Conservation (phyloP, 495 filamentous ascomycete species). For the Aspergillus indologenus region DNA sequence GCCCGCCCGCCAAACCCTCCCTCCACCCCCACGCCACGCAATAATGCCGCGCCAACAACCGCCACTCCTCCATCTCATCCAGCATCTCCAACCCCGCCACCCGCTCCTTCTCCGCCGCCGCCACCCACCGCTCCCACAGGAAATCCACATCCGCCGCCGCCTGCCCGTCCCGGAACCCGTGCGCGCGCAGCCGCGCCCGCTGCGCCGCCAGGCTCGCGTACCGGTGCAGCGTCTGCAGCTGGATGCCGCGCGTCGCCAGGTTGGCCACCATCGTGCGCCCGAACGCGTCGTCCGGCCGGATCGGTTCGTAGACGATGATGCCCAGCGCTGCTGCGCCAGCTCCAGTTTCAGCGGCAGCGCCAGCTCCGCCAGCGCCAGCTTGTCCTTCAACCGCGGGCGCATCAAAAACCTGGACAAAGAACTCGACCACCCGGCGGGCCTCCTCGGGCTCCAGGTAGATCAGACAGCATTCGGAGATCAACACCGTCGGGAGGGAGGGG, state of each 20-base stretch:
- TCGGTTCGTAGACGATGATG: constrained; percentile 84
- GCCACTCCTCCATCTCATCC: constrained; percentile 96
- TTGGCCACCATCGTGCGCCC: constrained; percentile 89
- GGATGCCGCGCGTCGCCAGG: constrained; percentile 77
- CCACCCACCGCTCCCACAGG: constrained; percentile 75
- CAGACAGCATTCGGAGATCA: constrained; percentile 92
- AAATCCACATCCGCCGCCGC: constrained; percentile 66
- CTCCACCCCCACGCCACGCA: constrained; percentile 84
- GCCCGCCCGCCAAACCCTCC: constrained; percentile 26
- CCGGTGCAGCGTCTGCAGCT: constrained; percentile 73
- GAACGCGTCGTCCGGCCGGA: constrained; percentile 78
- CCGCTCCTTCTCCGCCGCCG: constrained; percentile 69
- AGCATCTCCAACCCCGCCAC: constrained; percentile 78
- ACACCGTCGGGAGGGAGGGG: constrained; percentile 64
- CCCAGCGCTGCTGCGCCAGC: constrained; percentile 43
- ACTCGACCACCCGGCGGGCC: constrained; percentile 61
- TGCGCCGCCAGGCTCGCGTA: constrained; percentile 68
- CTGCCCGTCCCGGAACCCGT: constrained; percentile 57
- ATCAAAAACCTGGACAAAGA: constrained; percentile 57
- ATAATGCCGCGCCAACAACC: constrained; percentile 83
- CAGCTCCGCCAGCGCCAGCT: background rate
- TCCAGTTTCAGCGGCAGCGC: background rate
- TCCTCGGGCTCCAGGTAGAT: constrained; percentile 70
- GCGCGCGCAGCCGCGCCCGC: constrained; percentile 55
- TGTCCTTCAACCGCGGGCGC: constrained; percentile 19